These are phyloP conservation scores for Rhizophagus prolifer DNA, from an alignment of 192 early-diverging fungal genomes.

Conservation along the genomic window DNA sequence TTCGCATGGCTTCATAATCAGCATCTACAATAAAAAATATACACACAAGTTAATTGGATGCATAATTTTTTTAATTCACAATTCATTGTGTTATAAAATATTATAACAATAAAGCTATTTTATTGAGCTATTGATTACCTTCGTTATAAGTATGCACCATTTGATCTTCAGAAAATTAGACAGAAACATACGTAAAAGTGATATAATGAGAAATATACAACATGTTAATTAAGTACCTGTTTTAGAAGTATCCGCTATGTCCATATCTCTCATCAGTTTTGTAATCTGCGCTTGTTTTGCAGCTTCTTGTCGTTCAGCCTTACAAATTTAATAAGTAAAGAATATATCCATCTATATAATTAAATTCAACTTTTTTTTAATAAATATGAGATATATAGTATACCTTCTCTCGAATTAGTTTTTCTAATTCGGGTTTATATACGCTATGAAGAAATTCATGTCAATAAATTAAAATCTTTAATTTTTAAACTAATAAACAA, in stretches of 20 bases:
- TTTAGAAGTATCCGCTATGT: conserved; percentile 55
- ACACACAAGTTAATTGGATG: too few relatives aligned
- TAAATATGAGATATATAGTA: neutral
- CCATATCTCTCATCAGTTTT: conserved; percentile 87
- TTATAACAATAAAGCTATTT: too few relatives aligned
- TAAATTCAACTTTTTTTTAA: neutral
- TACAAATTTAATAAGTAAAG: neutral
- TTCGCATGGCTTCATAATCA: conserved; percentile 5
- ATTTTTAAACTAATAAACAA: neutral
- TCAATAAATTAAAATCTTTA: neutral
- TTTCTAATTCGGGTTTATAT: conserved; percentile 83
- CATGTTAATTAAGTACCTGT: conserved; percentile 18
- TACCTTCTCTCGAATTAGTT: conserved; percentile 64
- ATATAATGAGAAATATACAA: neutral
- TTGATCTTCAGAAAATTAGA: conserved; percentile 33
- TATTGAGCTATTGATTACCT: neutral
- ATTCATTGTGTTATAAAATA: too few relatives aligned
- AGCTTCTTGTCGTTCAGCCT: conserved; percentile 53
- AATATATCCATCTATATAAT: neutral
- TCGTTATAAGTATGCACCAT: conserved; percentile 32
- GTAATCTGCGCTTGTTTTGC: conserved; percentile 71
- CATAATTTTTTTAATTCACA: too few relatives aligned
- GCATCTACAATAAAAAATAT: neutral
- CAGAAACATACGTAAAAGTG: conserved; percentile 5
- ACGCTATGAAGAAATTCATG: conserved; percentile 44